These are phyloP conservation scores for Bruguiera parviflora DNA, from an alignment of 345 rosid genomes.

Conservation along the genomic window DNA sequence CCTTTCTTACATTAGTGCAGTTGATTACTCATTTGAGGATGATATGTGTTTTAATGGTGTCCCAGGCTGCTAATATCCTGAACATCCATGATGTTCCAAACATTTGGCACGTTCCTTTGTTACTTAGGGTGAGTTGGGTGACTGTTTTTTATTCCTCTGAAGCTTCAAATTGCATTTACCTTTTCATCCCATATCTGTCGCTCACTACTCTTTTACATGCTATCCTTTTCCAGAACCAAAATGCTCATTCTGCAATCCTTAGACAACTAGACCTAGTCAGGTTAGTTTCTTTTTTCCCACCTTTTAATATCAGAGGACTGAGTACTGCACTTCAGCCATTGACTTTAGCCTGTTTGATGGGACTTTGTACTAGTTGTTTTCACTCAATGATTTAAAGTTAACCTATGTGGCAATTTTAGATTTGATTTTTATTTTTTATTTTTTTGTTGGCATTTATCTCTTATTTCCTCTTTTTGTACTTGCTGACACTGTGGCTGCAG, in stretches of 20 bases:
- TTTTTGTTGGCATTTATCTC: neutral
- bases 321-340: neutral
- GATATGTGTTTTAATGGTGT: constrained; percentile 4
- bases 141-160: constrained; percentile 20
- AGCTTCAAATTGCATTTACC: constrained; percentile 3
- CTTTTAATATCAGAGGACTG: constrained; percentile 1
- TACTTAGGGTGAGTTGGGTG: constrained; percentile 26
- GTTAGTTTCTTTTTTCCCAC: constrained; percentile 36
- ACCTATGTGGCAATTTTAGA: too few relatives aligned
- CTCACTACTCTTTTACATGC: constrained; percentile 17
- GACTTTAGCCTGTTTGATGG: neutral
- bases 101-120: constrained; percentile 35
- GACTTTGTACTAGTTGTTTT: too few relatives aligned
- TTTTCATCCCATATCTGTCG: neutral
- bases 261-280: constrained; percentile 66
- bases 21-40: neutral
- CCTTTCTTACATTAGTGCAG: constrained; percentile 9
- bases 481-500: neutral
- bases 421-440: too few relatives aligned
- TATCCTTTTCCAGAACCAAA: constrained; percentile 67
- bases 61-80: constrained; percentile 35
- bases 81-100: constrained; percentile 36
- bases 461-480: constrained; percentile 3
- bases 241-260: constrained; percentile 77
- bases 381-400: too few relatives aligned